Conservation (phyloP, 805 yeast genomes). For the Candida krabiensis region DNA sequence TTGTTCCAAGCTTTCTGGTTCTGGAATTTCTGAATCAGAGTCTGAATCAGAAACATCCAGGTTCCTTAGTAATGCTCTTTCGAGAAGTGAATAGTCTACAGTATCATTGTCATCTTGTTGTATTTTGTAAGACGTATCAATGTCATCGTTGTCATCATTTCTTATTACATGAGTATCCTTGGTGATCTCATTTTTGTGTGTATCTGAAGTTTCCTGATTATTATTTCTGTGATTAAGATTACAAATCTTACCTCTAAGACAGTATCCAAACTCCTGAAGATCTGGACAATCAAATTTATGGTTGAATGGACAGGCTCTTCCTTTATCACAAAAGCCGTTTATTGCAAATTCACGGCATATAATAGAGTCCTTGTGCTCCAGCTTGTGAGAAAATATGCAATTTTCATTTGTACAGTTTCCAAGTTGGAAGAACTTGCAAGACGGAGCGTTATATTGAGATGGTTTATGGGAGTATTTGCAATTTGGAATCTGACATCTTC, state of each 20-base stretch:
- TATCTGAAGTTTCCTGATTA: conserved; percentile 13
- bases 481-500: conserved; percentile 44
- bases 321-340: conserved; percentile 68
- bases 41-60: conserved; percentile 10
- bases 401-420: conserved; percentile 48
- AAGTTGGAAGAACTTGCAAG: conserved; percentile 52
- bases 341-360: conserved; percentile 68
- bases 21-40: conserved; percentile 7
- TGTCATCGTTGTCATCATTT: conserved; percentile 34
- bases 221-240: conserved; percentile 45
- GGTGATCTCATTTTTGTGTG: conserved; percentile 1
- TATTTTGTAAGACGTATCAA: conserved; percentile 22
- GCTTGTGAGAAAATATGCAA: conserved; percentile 54
- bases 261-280: conserved; percentile 56
- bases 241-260: conserved; percentile 55
- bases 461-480: conserved; percentile 61
- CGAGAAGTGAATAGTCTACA: conserved; percentile 16
- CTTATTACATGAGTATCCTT: conserved; percentile 16
- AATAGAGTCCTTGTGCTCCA: conserved; percentile 34
- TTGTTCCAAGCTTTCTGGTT: conserved; percentile 7
- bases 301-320: conserved; percentile 52
- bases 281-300: conserved; percentile 74
- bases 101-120: conserved; percentile 18
- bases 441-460: conserved; percentile 58
- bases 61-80: conserved; percentile 14